phyloP scores from a whole-genome alignment of 2,329 filamentous ascomycete genomes.

The Colletotrichum lentis region DNA sequence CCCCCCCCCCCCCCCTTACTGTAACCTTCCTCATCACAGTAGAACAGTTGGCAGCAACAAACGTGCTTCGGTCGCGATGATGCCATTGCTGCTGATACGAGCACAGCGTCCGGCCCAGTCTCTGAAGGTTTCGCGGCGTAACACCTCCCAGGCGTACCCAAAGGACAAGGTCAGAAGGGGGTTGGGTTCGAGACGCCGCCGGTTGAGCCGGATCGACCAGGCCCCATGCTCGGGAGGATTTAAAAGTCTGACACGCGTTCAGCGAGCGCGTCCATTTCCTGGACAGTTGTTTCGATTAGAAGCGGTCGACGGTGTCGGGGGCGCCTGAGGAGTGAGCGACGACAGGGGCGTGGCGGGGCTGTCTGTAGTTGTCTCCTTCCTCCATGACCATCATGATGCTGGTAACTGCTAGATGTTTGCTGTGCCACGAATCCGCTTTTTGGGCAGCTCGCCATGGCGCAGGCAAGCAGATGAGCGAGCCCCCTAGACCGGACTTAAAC shows the following conservation, averaged over 20 bases:
- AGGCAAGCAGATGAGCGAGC: background rate
- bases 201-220: constrained; percentile 17
- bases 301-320: background rate
- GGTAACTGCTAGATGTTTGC: background rate
- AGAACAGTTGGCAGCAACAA: no score
- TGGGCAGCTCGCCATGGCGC: background rate
- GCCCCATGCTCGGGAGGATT: constrained; percentile 17
- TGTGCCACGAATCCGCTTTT: background rate
- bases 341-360: constrained; percentile 12
- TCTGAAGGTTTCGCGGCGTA: background rate
- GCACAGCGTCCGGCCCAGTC: background rate
- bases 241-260: constrained; percentile 28
- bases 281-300: background rate
- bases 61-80: background rate
- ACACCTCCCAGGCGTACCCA: background rate
- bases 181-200: background rate
- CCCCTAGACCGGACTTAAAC: background rate
- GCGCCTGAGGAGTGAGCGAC: constrained; percentile 1
- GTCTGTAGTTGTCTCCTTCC: background rate
- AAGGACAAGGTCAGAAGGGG: no score
- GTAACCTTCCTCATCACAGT: no score
- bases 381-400: background rate
- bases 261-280: background rate
- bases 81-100: background rate
- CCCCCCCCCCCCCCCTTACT: no score